Base-by-base conservation (phyloP, 352 stramenopile species). In the Phytophthora ramorum region DNA sequence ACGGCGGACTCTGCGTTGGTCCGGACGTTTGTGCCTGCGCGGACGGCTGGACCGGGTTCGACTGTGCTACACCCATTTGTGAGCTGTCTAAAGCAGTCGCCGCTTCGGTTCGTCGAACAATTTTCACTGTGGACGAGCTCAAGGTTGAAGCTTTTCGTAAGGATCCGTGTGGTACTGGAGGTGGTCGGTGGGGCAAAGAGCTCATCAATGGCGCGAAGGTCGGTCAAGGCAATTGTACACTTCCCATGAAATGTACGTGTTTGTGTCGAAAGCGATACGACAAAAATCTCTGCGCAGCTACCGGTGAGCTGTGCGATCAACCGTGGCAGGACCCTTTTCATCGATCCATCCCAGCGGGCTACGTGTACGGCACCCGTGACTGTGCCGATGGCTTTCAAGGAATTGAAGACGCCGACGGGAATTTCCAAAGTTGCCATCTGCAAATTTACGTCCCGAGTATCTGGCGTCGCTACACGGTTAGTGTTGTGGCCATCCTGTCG, bases 351-450 rank as follows among this genome's bases (percentile, higher is more conserved):
- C 87, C 87, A 6, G 54, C 80, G 1, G 95, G 95, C 22, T 96
- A 89, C 73, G 76, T 98, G 40, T 99, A 98, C 70, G 96, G 97
- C 32, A 98, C 93, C 6, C 76, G 80, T 19, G 71, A 90, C 57
- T 99, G 97, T 58, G 82, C 83, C 6, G 92, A 96, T 54, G 97
- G 97, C 2, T 99, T 97, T 65, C 91, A 99, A 69, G 97, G 96
- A 4, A 74, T 97, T 34, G 83, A 97, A 41, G 91, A 99, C 60
- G 76, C 69, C 9, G 53, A 96, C 19, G 95, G 97, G 17, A 71
- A 87, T 20, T 98, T 98, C 61, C 63, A 84, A 22, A 98, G 83
- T 46, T 99, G 97, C 66, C 97, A 99, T 75, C 65, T 99, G 26
- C 85, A 89, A 64, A 98, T 99, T 52, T 98, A 98, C 72, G 87